These are phyloP conservation scores for Tetrapyrgos nigripes DNA, from an alignment of 1,284 basidiomycete species.

Conservation along the genomic window DNA sequence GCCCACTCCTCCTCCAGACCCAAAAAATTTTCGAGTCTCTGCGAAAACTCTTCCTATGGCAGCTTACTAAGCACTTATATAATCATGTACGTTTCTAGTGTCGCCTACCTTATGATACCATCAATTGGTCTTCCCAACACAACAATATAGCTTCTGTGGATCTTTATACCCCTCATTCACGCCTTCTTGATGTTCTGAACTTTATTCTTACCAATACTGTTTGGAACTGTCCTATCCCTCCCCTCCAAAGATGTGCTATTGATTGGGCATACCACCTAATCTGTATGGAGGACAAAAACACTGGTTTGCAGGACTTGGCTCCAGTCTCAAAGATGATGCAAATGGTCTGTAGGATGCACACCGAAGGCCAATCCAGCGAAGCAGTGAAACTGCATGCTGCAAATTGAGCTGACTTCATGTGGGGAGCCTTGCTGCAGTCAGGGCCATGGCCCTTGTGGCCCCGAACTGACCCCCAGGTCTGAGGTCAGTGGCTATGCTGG, in stretches of 20 bases:
- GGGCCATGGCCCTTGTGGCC: too few relatives aligned
- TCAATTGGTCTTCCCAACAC: conserved; percentile 90
- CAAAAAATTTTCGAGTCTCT: too few relatives aligned
- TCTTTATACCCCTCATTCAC: conserved; percentile 86
- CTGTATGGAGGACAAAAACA: conserved; percentile 92
- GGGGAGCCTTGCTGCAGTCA: too few relatives aligned
- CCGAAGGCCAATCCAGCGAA: conserved; percentile 75
- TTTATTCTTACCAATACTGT: conserved; percentile 79
- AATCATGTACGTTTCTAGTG: too few relatives aligned
- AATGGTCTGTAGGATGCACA: conserved; percentile 73
- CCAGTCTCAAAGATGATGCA: conserved; percentile 97
- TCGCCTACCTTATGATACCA: conserved; percentile 89
- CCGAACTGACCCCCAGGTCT: too few relatives aligned
- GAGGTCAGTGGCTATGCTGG: too few relatives aligned
- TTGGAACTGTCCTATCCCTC: conserved; percentile 62
- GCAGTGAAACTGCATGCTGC: conserved; percentile 78
- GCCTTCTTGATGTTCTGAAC: conserved; percentile 75
- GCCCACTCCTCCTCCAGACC: too few relatives aligned
- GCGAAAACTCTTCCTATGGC: too few relatives aligned
- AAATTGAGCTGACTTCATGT: too few relatives aligned
- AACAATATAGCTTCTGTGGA: conserved; percentile 85
- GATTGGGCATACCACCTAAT: conserved; percentile 81
- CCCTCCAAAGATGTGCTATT: conserved; percentile 69
- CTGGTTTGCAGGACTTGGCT: conserved; percentile 87
- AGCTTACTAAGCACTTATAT: too few relatives aligned